Conservation (phyloP, 306 rosid species). For the Cotoneaster glaucophyllus region DNA sequence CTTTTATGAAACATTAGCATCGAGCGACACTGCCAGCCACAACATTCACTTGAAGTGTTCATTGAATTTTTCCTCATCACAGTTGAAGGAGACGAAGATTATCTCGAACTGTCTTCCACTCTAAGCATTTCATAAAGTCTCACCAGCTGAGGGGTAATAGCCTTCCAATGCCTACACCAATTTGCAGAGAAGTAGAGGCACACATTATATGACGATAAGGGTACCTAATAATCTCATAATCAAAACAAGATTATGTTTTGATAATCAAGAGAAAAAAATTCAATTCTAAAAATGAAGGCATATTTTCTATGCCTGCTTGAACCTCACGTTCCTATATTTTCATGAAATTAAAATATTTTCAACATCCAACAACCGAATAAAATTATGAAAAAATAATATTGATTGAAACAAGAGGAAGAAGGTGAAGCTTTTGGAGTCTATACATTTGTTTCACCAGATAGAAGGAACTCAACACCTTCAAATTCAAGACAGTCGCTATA, state of each 20-base stretch:
- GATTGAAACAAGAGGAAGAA: no score
- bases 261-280: neutral
- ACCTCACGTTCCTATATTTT: neutral
- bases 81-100: conserved; percentile 69
- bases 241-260: conserved; percentile 1
- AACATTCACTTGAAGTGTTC: conserved; percentile 68
- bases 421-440: no score
- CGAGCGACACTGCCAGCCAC: conserved; percentile 79
- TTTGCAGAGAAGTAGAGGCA: conserved; percentile 79
- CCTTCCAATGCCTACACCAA: conserved; percentile 93
- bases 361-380: no score
- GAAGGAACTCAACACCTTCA: no score
- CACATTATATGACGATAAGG: conserved; percentile 51
- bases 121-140: conserved; percentile 49
- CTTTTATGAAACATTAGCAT: conserved; percentile 45
- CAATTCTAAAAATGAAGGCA: neutral
- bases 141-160: conserved; percentile 60
- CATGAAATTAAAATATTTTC: neutral
- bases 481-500: no score
- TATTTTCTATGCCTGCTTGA: neutral
- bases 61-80: conserved; percentile 49
- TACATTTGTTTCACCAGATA: no score
- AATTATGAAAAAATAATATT: no score
- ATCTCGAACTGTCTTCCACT: conserved; percentile 52
- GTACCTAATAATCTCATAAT: conserved; percentile 43